Percentiles rank a stretch among this genome's conserved stretches.
Conservation (phyloP, 495 filamentous ascomycete species). For the Hyaloscypha variabilis region DNA sequence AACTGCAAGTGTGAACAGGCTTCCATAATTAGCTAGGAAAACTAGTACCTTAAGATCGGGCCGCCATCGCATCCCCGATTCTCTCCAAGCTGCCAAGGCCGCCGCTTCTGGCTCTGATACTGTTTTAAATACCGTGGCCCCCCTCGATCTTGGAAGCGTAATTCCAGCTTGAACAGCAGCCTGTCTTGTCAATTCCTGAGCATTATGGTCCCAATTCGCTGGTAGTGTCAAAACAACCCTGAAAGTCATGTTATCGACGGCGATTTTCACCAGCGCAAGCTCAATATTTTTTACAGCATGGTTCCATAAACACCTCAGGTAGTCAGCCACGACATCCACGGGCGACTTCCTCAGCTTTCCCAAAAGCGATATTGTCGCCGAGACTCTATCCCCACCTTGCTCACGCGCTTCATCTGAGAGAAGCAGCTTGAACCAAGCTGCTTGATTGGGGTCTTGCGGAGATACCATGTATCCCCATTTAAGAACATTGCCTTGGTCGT, state of each 20-base stretch:
- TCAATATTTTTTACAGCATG: conserved; percentile 13
- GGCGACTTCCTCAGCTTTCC: conserved; percentile 14
- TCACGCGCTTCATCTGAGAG: conserved; percentile 2
- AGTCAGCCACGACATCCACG: conserved; percentile 30
- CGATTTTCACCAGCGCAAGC: neutral
- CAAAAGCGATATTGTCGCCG: neutral
- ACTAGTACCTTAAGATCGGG: neutral
- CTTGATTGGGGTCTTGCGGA: neutral
- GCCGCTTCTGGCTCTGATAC: conserved; percentile 12
- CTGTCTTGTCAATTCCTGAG: neutral
- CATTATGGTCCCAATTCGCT: conserved; percentile 16
- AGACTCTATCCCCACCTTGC: neutral
- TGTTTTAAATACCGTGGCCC: neutral
- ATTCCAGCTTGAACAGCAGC: conserved; percentile 15
- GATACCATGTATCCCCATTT: conserved; percentile 12
- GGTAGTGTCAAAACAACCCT: conserved; percentile 30
- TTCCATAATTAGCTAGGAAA: neutral
- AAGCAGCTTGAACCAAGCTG: conserved; percentile 12
- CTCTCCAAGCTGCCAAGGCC: conserved; percentile 6
- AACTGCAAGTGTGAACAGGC: conserved; percentile 11
- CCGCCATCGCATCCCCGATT: conserved; percentile 5
- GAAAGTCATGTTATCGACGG: conserved; percentile 16
- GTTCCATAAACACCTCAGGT: conserved; percentile 20
- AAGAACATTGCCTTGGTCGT: neutral
- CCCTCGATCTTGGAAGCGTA: neutral